Evolutionary conservation across 371 early-diverging fungal genomes (phyloP).

Genomic region (Rhizopus stolonifer): DNA sequence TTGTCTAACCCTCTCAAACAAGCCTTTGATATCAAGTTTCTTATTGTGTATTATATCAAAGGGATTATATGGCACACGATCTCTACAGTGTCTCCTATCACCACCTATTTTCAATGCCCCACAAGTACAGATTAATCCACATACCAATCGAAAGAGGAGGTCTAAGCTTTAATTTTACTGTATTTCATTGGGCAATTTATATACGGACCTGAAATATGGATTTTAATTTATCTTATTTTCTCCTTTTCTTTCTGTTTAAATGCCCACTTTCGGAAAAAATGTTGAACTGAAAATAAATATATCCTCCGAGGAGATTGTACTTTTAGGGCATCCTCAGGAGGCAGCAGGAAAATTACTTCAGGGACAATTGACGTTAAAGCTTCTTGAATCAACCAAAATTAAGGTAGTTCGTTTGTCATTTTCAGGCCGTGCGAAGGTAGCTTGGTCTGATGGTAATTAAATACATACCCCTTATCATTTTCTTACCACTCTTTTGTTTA

Average conservation of each 20-base stretch:
- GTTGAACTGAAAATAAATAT: conserved; percentile 26
- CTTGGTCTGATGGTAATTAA: conserved; percentile 30
- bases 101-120: conserved; percentile 27
- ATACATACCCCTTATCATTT: too few species aligned
- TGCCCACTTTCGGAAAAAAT: conserved; percentile 20
- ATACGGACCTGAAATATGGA: too few species aligned
- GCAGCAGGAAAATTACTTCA: conserved; percentile 25
- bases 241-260: background rate
- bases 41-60: conserved; percentile 25
- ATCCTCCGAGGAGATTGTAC: conserved; percentile 17
- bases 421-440: conserved; percentile 28
- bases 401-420: conserved; percentile 21
- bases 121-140: background rate
- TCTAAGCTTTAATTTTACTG: too few species aligned
- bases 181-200: background rate
- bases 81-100: conserved; percentile 16
- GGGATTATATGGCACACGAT: conserved; percentile 26
- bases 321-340: conserved; percentile 24
- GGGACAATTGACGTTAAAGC: conserved; percentile 16
- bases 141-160: too few species aligned
- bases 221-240: background rate
- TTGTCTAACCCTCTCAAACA: conserved; percentile 3
- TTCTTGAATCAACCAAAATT: conserved; percentile 26
- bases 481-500: background rate
- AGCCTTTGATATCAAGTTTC: conserved; percentile 23